Base-by-base conservation (phyloP, 2,329 filamentous ascomycete species). In the Xylaria multiplex region DNA sequence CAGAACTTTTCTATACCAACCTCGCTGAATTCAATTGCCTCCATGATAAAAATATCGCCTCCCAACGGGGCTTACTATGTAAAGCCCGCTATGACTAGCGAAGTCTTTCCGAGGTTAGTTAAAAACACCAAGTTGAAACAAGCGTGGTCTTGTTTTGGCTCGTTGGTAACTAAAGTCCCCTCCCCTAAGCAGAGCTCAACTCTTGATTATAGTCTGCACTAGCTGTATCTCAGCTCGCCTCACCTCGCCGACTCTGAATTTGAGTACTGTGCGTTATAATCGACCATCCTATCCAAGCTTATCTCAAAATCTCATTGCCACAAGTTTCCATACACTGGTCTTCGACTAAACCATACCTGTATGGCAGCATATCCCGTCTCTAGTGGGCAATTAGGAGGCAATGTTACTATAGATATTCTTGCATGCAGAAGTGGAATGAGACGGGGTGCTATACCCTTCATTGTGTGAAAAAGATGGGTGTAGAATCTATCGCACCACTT, bases 211-310 rank as follows among this genome's bases (percentile, higher is more conserved):
- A 45, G 32, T n/a, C 7, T 55, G 35, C n/a, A 54, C 56, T 53
- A 66, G 56, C 64, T 45, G 45, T 49, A 50, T 48, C 54, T 62
- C 62, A 61, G 54, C 62, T 62, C 57, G 11, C 53, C 37, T 42
- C 57, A 49, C 56, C 48, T 32, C 14, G 7, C 16, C 11, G 27
- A 45, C 16, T n/a, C 24, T 22, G 11, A 53, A 42, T 32, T 35
- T 40, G 35, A 62, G 50, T 60, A 27, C 32, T 40, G 22, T 7
- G 3, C 37, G 42, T 56, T 46, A 64, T 53, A 48, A 32, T 55
- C 4, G 14, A 40, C 14, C 22, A 19, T 55, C 62, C 49, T 9
- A 14, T n/a, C 59, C 32, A 42, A 55, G 64, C 59, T 56, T 63
- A 66, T 55, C 57, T 46, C 24, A 32, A 14, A 30, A 8, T 5